Evolutionary conservation across 371 early-diverging fungal genomes (phyloP).

Genomic region (Paraphysoderma sedebokerense): DNA sequence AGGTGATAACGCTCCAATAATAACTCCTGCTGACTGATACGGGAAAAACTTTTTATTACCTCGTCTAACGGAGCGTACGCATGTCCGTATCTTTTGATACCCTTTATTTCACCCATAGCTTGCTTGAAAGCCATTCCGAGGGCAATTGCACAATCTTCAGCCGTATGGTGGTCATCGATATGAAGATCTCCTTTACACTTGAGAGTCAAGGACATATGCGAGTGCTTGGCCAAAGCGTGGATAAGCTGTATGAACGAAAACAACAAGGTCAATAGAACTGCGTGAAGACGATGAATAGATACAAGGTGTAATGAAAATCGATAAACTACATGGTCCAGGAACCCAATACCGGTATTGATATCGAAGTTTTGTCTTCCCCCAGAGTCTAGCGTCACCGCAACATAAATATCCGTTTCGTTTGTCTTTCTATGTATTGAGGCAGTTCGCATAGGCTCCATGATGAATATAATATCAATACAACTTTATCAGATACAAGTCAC

Average conservation of each 20-base stretch:
- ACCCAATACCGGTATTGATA: constrained; percentile 85
- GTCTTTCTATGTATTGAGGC: no score
- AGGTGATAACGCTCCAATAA: neutral
- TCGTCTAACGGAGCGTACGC: constrained; percentile 93
- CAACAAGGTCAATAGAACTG: neutral
- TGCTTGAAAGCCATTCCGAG: constrained; percentile 82
- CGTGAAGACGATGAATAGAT: neutral
- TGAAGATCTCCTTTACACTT: constrained; percentile 78
- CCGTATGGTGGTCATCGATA: constrained; percentile 94
- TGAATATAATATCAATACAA: no score
- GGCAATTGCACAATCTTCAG: constrained; percentile 87
- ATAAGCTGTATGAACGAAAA: constrained; percentile 55
- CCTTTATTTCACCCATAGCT: constrained; percentile 57
- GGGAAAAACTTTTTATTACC: constrained; percentile 13
- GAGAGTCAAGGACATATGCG: constrained; percentile 65
- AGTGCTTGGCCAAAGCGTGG: constrained; percentile 89
- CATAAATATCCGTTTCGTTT: no score
- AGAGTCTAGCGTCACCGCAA: no score
- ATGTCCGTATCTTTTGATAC: constrained; percentile 85
- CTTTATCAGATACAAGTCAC: no score
- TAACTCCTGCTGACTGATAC: neutral
- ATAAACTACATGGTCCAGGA: constrained; percentile 75
- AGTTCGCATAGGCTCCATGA: no score
- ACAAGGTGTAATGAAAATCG: neutral
- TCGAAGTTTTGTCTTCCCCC: constrained; percentile 61